Evolutionary conservation across 768 basidiomycete genomes (phyloP).

Genomic region (Udeniomyces megalosporus): DNA sequence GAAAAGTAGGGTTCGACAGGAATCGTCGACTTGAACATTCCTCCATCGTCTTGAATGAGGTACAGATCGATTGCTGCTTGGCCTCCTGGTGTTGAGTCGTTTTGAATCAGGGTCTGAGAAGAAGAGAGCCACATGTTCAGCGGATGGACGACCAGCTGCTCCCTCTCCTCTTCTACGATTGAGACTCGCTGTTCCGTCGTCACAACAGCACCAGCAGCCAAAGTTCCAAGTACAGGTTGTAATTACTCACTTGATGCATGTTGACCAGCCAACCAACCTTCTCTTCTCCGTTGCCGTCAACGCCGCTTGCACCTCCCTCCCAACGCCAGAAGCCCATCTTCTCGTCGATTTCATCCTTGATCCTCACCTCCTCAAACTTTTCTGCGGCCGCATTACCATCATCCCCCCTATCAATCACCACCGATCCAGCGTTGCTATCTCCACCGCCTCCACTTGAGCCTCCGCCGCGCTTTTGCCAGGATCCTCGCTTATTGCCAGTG

Average conservation of each 20-base stretch:
- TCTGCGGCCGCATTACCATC: slow-evolving; percentile 79
- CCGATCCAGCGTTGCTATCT: slow-evolving; percentile 24
- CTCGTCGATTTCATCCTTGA: slow-evolving; percentile 79
- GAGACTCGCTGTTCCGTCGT: no score
- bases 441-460: slow-evolving; percentile 34
- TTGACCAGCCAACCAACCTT: slow-evolving; percentile 91
- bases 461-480: slow-evolving; percentile 23
- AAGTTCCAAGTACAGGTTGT: no score
- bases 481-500: slow-evolving; percentile 33
- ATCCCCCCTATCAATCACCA: slow-evolving; percentile 38
- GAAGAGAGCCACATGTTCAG: background rate
- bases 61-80: slow-evolving; percentile 87
- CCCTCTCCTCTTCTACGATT: no score
- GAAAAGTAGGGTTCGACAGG: slow-evolving; percentile 89
- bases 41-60: slow-evolving; percentile 92
- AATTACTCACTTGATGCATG: slow-evolving; percentile 91
- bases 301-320: slow-evolving; percentile 46
- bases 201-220: background rate
- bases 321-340: slow-evolving; percentile 72
- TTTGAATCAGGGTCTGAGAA: slow-evolving; percentile 63
- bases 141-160: background rate
- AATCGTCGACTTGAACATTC: slow-evolving; percentile 86
- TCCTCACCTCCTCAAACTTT: slow-evolving; percentile 58
- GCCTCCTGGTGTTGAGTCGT: slow-evolving; percentile 66
- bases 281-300: slow-evolving; percentile 33